Evolutionary conservation across 371 early-diverging fungal species (phyloP), one percentile per base, ranked within the genome.

Genomic region (Apophysomyces ossiformis): DNA sequence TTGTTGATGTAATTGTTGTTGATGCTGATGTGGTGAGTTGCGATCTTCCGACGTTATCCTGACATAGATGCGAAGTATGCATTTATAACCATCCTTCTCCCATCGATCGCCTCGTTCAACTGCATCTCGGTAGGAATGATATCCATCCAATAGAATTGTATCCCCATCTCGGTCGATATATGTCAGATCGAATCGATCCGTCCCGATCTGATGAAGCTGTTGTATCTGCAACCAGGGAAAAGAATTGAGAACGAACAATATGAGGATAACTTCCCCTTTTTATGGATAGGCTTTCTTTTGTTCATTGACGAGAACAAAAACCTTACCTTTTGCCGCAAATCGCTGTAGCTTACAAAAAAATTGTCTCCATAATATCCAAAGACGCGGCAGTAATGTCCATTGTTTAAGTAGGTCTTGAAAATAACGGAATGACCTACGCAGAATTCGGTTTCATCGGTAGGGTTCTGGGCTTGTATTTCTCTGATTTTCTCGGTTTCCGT

Each of bases 41-140:
- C 1, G 8, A 41, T 41, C 13, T 41, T 21, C 54, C 9, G 54
- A 11, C 2, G 16, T 21, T 16, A 26, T 50, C 0, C 18, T 21
- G 54, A 50, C 54, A 7, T 50, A 21, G 21, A 50, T 16, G 8
- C 54, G 54, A 5, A 50, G 54, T 7, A 50, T 50, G 18, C 18
- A n/a, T 50, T 50, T 50, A 50, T 21, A 21, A 5, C 21, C 54
- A 21, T 50, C 21, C 21, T 21, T 50, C 21, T 50, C 54, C 54
- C 54, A 50, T 21, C 54, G 54, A 21, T 50, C 54, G 11, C 54
- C 5, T 50, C 54, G 54, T 21, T 50, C 54, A 50, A 50, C 21
- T 8, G 54, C 54, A 50, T 50, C 54, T 18, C 54, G 54, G 35
- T 50, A 50, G 5, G 54, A 50, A 21, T 50, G 54, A 11, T 50